A percentile compares a stretch with the other conserved stretches of the same genome.
phyloP scores from a whole-genome alignment of 768 basidiomycete genomes.

The Termitomyces sp. region DNA sequence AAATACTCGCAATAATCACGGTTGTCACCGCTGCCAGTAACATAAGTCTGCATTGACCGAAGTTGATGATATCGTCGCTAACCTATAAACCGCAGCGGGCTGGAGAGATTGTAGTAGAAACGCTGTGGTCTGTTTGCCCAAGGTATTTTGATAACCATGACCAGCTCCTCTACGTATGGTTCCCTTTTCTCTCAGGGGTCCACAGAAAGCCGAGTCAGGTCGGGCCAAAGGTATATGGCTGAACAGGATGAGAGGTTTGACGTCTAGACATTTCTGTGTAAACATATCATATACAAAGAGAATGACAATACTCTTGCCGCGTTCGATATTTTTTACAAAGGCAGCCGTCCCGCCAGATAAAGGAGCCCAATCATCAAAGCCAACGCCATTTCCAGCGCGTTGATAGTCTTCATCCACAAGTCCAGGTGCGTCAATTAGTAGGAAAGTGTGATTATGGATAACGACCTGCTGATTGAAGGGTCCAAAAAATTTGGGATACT shows the following conservation, averaged over 20 bases:
- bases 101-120: constrained; percentile 67
- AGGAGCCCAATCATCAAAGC: constrained; percentile 54
- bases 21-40: constrained; percentile 66
- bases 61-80: constrained; percentile 11
- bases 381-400: constrained; percentile 40
- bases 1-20: constrained; percentile 84
- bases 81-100: constrained; percentile 73
- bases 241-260: constrained; percentile 59
- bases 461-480: constrained; percentile 56
- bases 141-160: constrained; percentile 74
- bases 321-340: constrained; percentile 44
- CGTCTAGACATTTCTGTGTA: constrained; percentile 16
- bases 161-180: constrained; percentile 73
- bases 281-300: neutral
- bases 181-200: constrained; percentile 67
- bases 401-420: constrained; percentile 80
- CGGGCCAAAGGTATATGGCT: constrained; percentile 84
- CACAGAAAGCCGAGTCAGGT: constrained; percentile 69
- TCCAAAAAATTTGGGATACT: constrained; percentile 62
- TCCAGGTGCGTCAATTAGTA: constrained; percentile 73
- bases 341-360: constrained; percentile 49
- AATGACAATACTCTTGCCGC: constrained; percentile 26
- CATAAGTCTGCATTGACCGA: neutral
- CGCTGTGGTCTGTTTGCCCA: constrained; percentile 72
- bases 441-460: constrained; percentile 64